These are phyloP conservation scores for Starmerella sirachaensis DNA, from an alignment of 805 yeast genomes.

Conservation along the genomic window DNA sequence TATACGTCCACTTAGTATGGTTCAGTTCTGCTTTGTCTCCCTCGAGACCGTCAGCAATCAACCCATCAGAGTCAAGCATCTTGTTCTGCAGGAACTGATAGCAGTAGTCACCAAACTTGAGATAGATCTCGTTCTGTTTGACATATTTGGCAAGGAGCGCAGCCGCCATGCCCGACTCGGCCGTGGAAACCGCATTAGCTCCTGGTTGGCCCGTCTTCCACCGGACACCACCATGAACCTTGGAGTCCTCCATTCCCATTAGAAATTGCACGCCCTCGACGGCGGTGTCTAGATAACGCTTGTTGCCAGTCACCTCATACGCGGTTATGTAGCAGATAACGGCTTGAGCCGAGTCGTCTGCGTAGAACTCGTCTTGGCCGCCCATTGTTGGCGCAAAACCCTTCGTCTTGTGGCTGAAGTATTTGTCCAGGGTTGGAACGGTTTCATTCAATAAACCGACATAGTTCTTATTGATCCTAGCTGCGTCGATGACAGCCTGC, in stretches of 20 bases:
- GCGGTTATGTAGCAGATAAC: conserved; percentile 54
- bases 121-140: conserved; percentile 32
- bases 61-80: conserved; percentile 44
- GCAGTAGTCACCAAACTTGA: conserved; percentile 49
- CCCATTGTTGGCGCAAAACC: conserved; percentile 60
- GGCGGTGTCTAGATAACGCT: conserved; percentile 41
- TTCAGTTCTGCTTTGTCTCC: conserved; percentile 33
- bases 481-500: conserved; percentile 59
- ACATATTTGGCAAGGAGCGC: conserved; percentile 44
- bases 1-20: conserved; percentile 52
- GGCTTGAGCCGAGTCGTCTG: conserved; percentile 67
- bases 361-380: conserved; percentile 50
- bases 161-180: conserved; percentile 53
- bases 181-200: conserved; percentile 54
- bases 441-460: conserved; percentile 44
- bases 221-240: conserved; percentile 47
- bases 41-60: conserved; percentile 51
- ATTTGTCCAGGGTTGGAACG: conserved; percentile 38
- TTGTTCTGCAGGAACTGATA: conserved; percentile 44
- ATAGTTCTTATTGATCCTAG: conserved; percentile 38
- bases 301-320: conserved; percentile 53
- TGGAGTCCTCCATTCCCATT: conserved; percentile 48
- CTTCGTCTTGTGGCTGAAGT: conserved; percentile 38
- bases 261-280: conserved; percentile 47
- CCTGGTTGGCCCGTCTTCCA: conserved; percentile 57